Percentiles rank a stretch among this genome's conserved stretches.
phyloP scores from a whole-genome alignment of 306 rosid genomes.

The Dryas octopetala region DNA sequence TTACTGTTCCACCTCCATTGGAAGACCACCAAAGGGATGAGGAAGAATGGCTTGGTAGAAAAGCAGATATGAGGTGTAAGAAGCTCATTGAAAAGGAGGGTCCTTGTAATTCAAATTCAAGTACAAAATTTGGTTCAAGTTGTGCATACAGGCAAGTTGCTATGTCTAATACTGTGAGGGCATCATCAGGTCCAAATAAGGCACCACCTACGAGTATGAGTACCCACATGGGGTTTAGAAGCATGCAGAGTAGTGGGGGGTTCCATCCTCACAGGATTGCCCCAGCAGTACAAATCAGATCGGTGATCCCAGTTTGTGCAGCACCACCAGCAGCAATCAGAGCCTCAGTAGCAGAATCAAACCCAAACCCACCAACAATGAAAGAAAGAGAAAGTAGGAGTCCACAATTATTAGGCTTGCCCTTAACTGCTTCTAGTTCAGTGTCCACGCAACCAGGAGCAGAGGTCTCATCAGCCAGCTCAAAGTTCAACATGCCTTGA shows the following conservation, averaged over 20 bases:
- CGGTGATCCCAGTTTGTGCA: constrained; percentile 43
- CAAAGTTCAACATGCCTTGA: not conserved
- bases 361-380: not conserved
- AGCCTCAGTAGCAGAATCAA: not conserved
- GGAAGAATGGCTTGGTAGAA: constrained; percentile 36
- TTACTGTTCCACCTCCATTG: constrained; percentile 18
- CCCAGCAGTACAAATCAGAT: constrained; percentile 41
- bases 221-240: constrained; percentile 5
- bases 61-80: not conserved
- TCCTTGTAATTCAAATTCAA: not conserved
- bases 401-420: too few species aligned
- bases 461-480: constrained; percentile 12
- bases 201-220: not conserved
- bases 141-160: constrained; percentile 24
- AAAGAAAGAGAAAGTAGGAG: not conserved
- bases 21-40: constrained; percentile 37
- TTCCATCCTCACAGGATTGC: constrained; percentile 32
- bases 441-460: not conserved
- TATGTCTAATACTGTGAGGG: not conserved
- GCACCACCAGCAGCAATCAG: constrained; percentile 29
- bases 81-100: constrained; percentile 6
- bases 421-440: constrained; percentile 9
- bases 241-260: constrained; percentile 20
- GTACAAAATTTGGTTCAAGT: constrained; percentile 7
- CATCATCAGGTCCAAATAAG: constrained; percentile 4